phyloP scores from a whole-genome alignment of 345 rosid genomes.

The Syzygium aqueum region DNA sequence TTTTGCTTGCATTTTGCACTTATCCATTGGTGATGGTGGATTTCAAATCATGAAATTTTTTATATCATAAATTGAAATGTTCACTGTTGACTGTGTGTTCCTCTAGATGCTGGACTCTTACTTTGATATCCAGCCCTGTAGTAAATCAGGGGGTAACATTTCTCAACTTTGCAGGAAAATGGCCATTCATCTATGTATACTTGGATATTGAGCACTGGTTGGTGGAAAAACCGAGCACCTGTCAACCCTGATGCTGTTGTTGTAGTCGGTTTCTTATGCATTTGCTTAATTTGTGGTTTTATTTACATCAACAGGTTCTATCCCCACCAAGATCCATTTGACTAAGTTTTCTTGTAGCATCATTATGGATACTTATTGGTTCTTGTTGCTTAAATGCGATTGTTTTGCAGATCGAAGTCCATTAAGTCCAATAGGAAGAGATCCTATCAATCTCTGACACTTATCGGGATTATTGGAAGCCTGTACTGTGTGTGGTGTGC shows the following conservation, averaged over 20 bases:
- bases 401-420: conserved; percentile 24
- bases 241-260: conserved; percentile 55
- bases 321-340: neutral
- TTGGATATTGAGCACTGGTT: conserved; percentile 67
- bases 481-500: conserved; percentile 57
- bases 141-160: neutral
- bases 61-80: neutral
- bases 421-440: conserved; percentile 13
- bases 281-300: conserved; percentile 43
- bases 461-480: conserved; percentile 26
- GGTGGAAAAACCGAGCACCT: conserved; percentile 59
- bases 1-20: neutral
- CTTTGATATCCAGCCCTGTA: neutral
- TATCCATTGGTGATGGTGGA: neutral
- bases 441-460: conserved; percentile 25
- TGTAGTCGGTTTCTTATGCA: conserved; percentile 44
- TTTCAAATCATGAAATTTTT: neutral
- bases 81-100: neutral
- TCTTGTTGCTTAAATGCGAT: neutral
- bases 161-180: conserved; percentile 33
- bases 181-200: conserved; percentile 49
- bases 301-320: conserved; percentile 50
- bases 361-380: neutral
- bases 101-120: neutral
- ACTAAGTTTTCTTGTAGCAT: neutral